Conservation (phyloP, 2,329 filamentous ascomycete genomes). For the Aspergillus clavatus region DNA sequence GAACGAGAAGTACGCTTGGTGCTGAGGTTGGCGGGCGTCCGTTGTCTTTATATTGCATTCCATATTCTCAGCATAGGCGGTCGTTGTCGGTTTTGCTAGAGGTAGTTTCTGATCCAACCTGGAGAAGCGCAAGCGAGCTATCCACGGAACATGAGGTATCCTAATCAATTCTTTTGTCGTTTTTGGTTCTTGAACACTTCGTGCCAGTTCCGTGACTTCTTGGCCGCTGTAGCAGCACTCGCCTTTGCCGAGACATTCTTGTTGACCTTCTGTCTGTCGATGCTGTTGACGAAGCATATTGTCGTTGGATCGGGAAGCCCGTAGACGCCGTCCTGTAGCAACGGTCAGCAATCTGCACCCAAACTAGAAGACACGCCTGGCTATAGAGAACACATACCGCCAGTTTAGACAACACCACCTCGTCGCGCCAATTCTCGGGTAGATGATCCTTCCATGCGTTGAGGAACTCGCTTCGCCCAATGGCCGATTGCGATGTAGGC, state of each 20-base stretch:
- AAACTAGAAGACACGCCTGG: not conserved
- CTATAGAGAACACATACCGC: conserved; percentile 20
- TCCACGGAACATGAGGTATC: conserved; percentile 13
- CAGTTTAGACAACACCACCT: conserved; percentile 31
- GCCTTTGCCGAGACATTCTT: conserved; percentile 21
- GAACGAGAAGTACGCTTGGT: conserved; percentile 50
- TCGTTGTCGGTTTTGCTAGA: conserved; percentile 6
- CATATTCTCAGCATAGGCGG: conserved; percentile 3
- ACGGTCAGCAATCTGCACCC: conserved; percentile 3
- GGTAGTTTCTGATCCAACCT: conserved; percentile 13
- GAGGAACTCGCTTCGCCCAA: conserved; percentile 32
- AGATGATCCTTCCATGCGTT: conserved; percentile 40
- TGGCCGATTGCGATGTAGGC: conserved; percentile 25
- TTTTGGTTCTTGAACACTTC: conserved; percentile 39
- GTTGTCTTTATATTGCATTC: conserved; percentile 2
- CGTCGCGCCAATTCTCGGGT: conserved; percentile 40
- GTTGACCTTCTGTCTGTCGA: conserved; percentile 26
- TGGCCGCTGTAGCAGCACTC: conserved; percentile 23
- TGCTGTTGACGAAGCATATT: conserved; percentile 32
- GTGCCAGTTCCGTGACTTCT: conserved; percentile 41
- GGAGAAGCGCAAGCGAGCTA: conserved; percentile 8
- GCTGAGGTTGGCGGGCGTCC: conserved; percentile 24
- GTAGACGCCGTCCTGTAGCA: conserved; percentile 28
- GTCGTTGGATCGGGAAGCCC: conserved; percentile 32
- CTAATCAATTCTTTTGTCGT: conserved; percentile 25